phyloP scores from a whole-genome alignment of 176 grass and related monocot species.

The Alloteropsis semialata region DNA sequence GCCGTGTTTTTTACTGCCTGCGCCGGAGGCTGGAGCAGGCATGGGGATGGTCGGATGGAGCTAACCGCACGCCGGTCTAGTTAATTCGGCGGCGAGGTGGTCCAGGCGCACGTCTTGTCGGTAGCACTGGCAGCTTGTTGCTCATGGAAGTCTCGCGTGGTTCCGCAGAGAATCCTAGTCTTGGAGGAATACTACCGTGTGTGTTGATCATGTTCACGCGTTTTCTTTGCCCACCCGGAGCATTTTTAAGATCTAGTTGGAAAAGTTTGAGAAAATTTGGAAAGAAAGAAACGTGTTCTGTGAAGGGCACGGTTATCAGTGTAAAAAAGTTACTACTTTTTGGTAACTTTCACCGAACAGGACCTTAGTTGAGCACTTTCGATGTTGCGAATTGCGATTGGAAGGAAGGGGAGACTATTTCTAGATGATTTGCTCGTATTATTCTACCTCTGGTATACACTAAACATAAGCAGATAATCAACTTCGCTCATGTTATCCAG shows the following conservation, averaged over 20 bases:
- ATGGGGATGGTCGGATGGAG: too few species aligned
- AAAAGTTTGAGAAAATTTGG: too few species aligned
- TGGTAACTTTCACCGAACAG: too few species aligned
- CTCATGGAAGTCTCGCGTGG: neutral
- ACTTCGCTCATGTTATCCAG: neutral
- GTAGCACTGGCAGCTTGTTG: neutral
- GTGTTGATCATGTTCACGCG: too few species aligned
- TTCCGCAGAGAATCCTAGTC: neutral
- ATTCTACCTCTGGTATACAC: neutral
- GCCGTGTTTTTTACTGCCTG: conserved; percentile 9
- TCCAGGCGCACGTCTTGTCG: conserved; percentile 23
- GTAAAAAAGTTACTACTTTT: too few species aligned
- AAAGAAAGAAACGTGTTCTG: too few species aligned
- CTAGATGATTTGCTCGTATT: neutral
- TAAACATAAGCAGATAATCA: neutral
- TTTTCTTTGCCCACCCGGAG: neutral
- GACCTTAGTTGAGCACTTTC: too few species aligned
- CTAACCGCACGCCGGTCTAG: neutral
- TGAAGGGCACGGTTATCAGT: too few species aligned
- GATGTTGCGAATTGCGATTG: too few species aligned
- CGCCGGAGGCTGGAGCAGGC: too few species aligned
- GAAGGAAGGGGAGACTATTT: neutral
- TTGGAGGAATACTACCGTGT: neutral
- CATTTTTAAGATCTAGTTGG: too few species aligned
- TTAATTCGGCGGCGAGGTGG: conserved; percentile 17